Base-by-base conservation (phyloP, 768 basidiomycete species). In the Podaxis sp. region DNA sequence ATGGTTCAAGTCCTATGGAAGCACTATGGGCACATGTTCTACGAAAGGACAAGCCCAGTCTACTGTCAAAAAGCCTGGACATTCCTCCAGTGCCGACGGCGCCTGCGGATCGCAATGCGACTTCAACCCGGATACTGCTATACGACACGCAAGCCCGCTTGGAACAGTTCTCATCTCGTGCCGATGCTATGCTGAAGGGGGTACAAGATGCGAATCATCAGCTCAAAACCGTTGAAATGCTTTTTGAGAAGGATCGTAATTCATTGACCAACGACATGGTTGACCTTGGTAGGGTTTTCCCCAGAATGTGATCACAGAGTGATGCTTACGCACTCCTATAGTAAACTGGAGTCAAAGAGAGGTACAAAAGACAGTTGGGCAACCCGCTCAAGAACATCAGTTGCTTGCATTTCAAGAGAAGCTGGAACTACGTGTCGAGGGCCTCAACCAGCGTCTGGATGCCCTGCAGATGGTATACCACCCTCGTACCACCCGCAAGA, bases 71-170 rank as follows among this genome's bases (percentile, higher is more conserved):
- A 39, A 70, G 61, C 66, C 13, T 67, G 66, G 56, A 64, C 66
- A 36, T 61, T 28, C 69, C 17, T n/a, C 76, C 7, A 61, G 76
- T 81, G n/a, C 79, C 83, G 11, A 65, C 79, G 46, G 77, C 77
- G 11, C 86, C 89, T 3, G 67, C 83, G 30, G 89, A 92, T 74
- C 90, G 83, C 67, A 82, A 83, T 9, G 84, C 82, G 12, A 88
- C 89, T 2, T 88, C 90, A 4, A 87, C 87, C 76, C 84, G 89
- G 46, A 81, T 91, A 66, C 79, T 92, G 12, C 75, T 92, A 19
- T 84, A 91, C 65, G 90, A 92, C 69, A 90, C 88, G 0, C 88
- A 90, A 61, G 83, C 82, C 24, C 84, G 87, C 64, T 79, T 92
- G 40, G 88, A 92, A 72, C 83, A 77, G 67, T 91, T 92, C 64